Conservation (phyloP, 768 basidiomycete species). For the Termitomyces sp. region DNA sequence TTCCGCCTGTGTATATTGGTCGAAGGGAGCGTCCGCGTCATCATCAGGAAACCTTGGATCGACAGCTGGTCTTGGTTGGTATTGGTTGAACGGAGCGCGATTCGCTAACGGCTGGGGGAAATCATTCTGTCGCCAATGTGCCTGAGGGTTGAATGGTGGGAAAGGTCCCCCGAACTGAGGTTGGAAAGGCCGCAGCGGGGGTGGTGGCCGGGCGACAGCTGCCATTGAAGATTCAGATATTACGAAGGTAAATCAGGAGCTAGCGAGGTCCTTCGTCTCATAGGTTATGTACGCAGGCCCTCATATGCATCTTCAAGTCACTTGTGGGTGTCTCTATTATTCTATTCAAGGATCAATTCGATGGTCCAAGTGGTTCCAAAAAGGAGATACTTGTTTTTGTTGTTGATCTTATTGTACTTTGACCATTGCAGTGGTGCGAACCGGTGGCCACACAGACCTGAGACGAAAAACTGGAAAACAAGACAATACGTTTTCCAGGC, state of each 20-base stretch:
- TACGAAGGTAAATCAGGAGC: background rate
- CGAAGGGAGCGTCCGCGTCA: background rate
- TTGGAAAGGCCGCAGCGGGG: too few relatives aligned
- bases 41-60: background rate
- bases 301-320: background rate
- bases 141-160: background rate
- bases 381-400: background rate
- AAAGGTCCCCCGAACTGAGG: too few relatives aligned
- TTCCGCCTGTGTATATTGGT: background rate
- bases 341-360: background rate
- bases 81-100: background rate
- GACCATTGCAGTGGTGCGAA: background rate
- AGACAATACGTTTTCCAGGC: background rate
- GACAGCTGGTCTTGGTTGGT: too few relatives aligned
- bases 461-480: background rate
- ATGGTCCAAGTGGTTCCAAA: background rate
- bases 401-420: background rate
- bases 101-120: background rate
- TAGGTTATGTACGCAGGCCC: background rate
- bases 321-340: background rate
- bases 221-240: background rate
- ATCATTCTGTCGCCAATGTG: background rate
- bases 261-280: background rate
- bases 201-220: background rate
- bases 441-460: background rate